phyloP scores from a whole-genome alignment of 2,329 filamentous ascomycete species.

The Endothia cerciana region DNA sequence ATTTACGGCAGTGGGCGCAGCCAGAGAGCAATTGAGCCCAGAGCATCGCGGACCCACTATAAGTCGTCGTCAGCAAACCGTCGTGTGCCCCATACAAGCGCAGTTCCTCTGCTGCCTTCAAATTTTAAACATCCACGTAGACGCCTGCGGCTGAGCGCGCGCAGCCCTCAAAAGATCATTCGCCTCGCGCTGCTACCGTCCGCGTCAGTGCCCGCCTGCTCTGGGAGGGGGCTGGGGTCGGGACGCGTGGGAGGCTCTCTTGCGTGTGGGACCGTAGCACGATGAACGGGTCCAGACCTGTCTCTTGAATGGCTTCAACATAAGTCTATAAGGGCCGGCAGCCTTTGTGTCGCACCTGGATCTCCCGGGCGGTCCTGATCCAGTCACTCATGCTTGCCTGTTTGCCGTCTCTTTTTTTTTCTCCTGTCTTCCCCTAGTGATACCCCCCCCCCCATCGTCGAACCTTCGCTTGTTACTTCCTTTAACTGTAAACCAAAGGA shows the following conservation, averaged over 20 bases:
- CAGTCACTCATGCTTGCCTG: not conserved
- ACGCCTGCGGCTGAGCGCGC: not conserved
- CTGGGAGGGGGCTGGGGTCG: not conserved
- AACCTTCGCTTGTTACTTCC: not conserved
- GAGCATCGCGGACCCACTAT: not conserved
- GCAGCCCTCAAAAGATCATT: not conserved
- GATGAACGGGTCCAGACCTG: not conserved
- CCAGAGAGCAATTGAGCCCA: not conserved
- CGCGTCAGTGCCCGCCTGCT: not conserved
- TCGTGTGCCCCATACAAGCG: not conserved
- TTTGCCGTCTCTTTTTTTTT: not conserved
- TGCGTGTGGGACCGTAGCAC: not conserved
- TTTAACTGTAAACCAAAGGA: no score
- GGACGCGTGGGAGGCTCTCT: not conserved
- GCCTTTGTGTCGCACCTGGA: not conserved
- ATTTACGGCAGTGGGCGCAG: constrained; percentile 3
- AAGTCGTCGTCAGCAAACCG: constrained; percentile 7
- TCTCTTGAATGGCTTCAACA: not conserved
- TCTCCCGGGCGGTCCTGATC: not conserved
- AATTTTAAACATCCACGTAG: not conserved
- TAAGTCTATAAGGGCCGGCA: not conserved
- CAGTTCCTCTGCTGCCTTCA: not conserved
- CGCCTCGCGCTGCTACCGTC: not conserved
- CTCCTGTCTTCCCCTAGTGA: no score
- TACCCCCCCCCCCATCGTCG: not conserved